phyloP scores from a whole-genome alignment of 331 rosid genomes.

The Phaseolus coccineus region DNA sequence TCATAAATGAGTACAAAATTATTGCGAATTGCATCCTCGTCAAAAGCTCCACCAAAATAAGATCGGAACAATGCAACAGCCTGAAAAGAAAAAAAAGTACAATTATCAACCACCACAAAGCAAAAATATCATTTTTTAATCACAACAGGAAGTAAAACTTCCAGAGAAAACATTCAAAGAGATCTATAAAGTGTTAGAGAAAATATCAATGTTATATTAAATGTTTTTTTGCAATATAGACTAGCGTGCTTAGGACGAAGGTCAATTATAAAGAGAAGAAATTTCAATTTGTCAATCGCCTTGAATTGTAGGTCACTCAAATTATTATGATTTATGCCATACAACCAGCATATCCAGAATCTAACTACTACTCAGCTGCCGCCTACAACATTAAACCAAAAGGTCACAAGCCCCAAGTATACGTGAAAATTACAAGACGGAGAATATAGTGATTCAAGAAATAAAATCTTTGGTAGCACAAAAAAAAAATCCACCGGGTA shows the following conservation, averaged over 20 bases:
- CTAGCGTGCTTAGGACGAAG: not conserved
- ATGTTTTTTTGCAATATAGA: not conserved
- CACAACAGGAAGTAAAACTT: not conserved
- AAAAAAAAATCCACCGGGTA: not conserved
- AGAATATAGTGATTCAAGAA: not conserved
- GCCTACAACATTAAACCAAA: not conserved
- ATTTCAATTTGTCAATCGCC: not conserved
- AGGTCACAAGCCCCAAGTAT: not conserved
- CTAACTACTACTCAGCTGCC: not conserved
- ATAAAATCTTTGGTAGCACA: not conserved
- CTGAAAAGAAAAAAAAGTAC: constrained; percentile 48
- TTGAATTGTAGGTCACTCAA: not conserved
- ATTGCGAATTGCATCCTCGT: constrained; percentile 98
- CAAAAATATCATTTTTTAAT: not conserved
- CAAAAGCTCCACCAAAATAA: constrained; percentile 98
- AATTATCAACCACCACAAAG: constrained; percentile 19
- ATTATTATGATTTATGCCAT: not conserved
- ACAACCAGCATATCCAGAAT: constrained; percentile 2
- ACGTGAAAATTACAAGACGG: not conserved
- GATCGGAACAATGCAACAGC: constrained; percentile 96
- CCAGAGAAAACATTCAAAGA: not conserved
- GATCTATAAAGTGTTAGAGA: not conserved
- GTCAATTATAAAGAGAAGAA: not conserved
- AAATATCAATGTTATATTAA: not conserved
- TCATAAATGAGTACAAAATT: constrained; percentile 97